Conservation (phyloP, 805 yeast genomes). For the Sugiyamaella floridensis region DNA sequence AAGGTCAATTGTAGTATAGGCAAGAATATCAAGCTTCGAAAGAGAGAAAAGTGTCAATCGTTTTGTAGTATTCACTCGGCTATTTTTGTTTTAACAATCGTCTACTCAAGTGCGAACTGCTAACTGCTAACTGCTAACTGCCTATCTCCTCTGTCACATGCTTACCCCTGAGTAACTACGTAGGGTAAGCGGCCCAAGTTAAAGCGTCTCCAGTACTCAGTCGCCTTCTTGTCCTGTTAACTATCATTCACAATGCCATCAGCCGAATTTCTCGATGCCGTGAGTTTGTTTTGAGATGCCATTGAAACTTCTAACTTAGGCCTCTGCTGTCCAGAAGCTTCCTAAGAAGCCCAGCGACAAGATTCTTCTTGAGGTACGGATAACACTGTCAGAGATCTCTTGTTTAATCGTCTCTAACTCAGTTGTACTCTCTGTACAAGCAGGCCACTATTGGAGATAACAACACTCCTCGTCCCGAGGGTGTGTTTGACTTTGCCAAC, state of each 20-base stretch:
- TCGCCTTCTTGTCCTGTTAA: neutral
- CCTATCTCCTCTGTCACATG: neutral
- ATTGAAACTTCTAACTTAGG: constrained; percentile 38
- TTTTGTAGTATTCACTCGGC: too few relatives aligned
- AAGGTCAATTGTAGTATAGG: too few relatives aligned
- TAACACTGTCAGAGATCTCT: neutral
- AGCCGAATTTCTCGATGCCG: constrained; percentile 32
- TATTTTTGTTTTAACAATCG: too few relatives aligned
- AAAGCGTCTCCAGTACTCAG: neutral
- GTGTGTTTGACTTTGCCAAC: constrained; percentile 86
- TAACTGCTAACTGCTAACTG: too few relatives aligned
- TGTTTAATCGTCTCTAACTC: neutral
- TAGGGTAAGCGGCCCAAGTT: neutral
- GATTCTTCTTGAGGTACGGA: constrained; percentile 56
- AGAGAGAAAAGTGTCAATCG: too few relatives aligned
- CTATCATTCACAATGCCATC: constrained; percentile 30
- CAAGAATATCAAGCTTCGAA: too few relatives aligned
- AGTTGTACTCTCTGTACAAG: constrained; percentile 84
- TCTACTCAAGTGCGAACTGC: too few relatives aligned
- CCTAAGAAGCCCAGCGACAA: constrained; percentile 77
- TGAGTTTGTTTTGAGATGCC: constrained; percentile 10
- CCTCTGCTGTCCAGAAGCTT: constrained; percentile 70
- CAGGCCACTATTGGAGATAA: constrained; percentile 98
- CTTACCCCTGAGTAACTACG: neutral
- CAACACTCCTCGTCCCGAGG: constrained; percentile 69